These are phyloP conservation scores for Aspergillus fructus DNA, from an alignment of 2,329 filamentous ascomycete species.

Conservation along the genomic window DNA sequence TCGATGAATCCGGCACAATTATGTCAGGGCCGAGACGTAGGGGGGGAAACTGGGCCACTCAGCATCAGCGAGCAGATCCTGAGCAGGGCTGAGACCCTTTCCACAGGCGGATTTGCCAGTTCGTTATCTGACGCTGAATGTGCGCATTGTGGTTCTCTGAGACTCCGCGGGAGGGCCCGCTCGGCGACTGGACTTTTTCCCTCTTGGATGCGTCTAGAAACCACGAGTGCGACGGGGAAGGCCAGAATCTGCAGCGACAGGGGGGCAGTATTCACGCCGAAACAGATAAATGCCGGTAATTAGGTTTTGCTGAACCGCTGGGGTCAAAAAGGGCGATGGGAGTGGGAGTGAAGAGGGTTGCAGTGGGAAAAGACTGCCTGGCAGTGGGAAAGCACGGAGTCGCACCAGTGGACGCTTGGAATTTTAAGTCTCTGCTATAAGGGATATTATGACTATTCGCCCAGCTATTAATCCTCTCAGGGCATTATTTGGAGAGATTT, in stretches of 20 bases:
- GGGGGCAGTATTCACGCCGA: neutral
- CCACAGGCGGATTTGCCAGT: neutral
- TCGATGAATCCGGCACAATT: constrained; percentile 18
- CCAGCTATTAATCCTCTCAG: neutral
- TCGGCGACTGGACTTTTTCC: neutral
- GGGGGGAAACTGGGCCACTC: constrained; percentile 9
- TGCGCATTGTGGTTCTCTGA: constrained; percentile 13
- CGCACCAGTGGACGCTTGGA: constrained; percentile 4
- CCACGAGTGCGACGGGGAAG: neutral
- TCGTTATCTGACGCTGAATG: constrained; percentile 10
- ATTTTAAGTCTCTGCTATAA: neutral
- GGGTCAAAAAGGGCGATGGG: constrained; percentile 4
- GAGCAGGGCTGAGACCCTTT: neutral
- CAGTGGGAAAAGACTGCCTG: constrained; percentile 8
- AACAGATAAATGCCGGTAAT: constrained; percentile 5
- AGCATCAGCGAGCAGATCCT: constrained; percentile 3
- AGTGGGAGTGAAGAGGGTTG: constrained; percentile 3
- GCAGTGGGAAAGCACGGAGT: constrained; percentile 5
- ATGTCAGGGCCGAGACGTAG: constrained; percentile 21
- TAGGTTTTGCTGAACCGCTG: neutral
- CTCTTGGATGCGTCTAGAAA: neutral
- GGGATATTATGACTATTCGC: neutral
- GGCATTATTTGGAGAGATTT: neutral
- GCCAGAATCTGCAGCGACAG: neutral
- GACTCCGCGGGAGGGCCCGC: constrained; percentile 12